Percentiles rank a stretch among this genome's conserved stretches.
These are phyloP conservation scores for Trypanosoma boissoni DNA, from an alignment of 208 protist genomes.

Conservation along the genomic window DNA sequence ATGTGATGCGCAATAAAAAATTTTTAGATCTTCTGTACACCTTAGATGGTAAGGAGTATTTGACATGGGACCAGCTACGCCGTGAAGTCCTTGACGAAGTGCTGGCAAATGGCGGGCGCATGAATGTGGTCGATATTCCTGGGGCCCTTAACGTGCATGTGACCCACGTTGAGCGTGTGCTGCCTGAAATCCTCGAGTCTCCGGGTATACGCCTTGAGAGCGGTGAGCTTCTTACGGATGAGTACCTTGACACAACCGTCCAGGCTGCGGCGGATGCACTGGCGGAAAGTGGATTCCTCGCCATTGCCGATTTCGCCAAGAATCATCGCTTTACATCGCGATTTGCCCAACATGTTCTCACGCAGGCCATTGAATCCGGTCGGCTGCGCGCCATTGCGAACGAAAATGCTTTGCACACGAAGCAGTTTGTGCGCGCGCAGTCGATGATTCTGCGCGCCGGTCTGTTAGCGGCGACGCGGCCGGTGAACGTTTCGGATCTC, in stretches of 20 bases:
- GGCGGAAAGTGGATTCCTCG: conserved; percentile 62
- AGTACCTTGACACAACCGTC: conserved; percentile 55
- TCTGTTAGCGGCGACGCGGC: conserved; percentile 56
- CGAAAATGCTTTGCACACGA: conserved; percentile 61
- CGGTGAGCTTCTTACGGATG: conserved; percentile 67
- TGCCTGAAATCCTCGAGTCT: conserved; percentile 60
- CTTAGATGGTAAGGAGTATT: conserved; percentile 78
- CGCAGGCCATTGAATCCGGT: conserved; percentile 34
- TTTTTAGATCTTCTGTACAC: conserved; percentile 77
- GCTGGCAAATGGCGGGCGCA: conserved; percentile 55
- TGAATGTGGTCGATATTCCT: conserved; percentile 75
- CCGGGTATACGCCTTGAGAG: conserved; percentile 43
- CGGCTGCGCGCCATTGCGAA: conserved; percentile 44
- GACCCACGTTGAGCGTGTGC: conserved; percentile 60
- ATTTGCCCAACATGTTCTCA: conserved; percentile 54
- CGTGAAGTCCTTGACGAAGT: conserved; percentile 80
- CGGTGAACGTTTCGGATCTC: conserved; percentile 54
- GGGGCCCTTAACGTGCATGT: conserved; percentile 66
- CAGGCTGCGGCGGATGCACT: conserved; percentile 44
- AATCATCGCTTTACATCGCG: conserved; percentile 57
- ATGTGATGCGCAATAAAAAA: conserved; percentile 58
- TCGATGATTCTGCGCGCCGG: conserved; percentile 56
- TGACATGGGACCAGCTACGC: conserved; percentile 77
- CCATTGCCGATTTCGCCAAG: conserved; percentile 55
- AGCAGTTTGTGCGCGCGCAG: conserved; percentile 63